Percentiles rank a stretch among this genome's conserved stretches.
Conservation (phyloP, 2,329 filamentous ascomycete genomes). For the Trichoderma guizhouense region DNA sequence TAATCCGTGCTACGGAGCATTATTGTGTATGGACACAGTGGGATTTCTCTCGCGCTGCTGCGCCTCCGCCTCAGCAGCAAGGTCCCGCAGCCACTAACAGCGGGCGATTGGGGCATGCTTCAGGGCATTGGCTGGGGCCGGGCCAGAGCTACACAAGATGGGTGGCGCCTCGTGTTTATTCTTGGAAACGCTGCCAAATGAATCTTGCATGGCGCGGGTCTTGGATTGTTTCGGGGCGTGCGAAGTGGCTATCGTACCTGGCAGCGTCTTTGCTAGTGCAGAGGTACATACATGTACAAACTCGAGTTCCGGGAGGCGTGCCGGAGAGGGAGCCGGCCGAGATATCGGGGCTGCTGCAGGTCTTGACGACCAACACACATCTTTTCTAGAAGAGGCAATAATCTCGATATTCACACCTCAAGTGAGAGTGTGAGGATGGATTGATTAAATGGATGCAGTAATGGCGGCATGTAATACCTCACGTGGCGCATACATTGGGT, state of each 20-base stretch:
- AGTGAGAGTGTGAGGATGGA: not conserved
- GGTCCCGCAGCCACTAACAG: slow-evolving; percentile 16
- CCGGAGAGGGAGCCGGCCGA: not conserved
- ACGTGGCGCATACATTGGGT: not conserved
- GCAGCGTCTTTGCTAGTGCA: not conserved
- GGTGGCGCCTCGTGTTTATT: slow-evolving; percentile 6
- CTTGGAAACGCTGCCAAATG: not conserved
- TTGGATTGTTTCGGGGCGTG: not conserved
- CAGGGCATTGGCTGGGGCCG: slow-evolving; percentile 10
- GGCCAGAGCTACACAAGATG: not conserved
- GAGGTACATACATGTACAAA: not conserved
- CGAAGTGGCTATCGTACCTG: not conserved
- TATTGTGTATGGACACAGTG: not conserved
- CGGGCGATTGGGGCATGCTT: slow-evolving; percentile 12
- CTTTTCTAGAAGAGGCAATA: not conserved
- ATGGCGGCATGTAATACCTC: not conserved
- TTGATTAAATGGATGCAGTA: not conserved
- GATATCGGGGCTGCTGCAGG: not conserved
- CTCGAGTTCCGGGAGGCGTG: not conserved
- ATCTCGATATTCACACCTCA: not conserved
- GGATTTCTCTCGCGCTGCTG: not conserved
- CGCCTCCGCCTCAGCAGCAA: slow-evolving; percentile 10
- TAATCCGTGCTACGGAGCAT: not conserved
- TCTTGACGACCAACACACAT: not conserved
- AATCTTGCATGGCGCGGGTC: not conserved